Base-by-base conservation (phyloP, 371 early-diverging fungal species). In the Mortierella sp. region DNA sequence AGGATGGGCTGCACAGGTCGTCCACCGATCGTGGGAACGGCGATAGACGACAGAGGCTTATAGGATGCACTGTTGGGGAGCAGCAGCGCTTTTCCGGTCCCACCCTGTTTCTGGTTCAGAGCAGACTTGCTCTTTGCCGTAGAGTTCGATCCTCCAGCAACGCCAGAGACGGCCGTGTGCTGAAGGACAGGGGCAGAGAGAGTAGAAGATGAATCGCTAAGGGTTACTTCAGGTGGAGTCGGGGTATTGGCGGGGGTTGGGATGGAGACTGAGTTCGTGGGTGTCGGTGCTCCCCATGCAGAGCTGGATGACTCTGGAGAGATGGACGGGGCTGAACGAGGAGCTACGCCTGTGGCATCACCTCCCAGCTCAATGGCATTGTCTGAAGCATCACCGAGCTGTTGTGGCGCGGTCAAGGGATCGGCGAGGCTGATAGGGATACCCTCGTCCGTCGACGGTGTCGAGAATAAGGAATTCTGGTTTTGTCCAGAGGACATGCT, bases 241-340 rank as follows among this genome's bases (percentile, higher is more conserved):
- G 76, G 65, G 14, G 70, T 76, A 30, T 69, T 76, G 39, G 70
- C 66, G 8, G 69, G 68, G 3, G 76, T 68, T 8, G 68, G 64
- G 26, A 75, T 68, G 4, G 64, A 49, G 17, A 53, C 48, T 1
- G 65, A 49, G 19, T 48, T 64, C 3, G 51, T 27, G 3, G 76
- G 31, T 4, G 60, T 4, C 0, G 60, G 47, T 3, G 59, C 37
- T 27, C 26, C 39, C 68, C 67, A 66, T 19, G 42, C 19, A 4
- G 26, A 1, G 14, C 28, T 48, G 9, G 54, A 28, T 0, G 61
- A 34, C 6, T 53, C 58, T 4, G 65, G 50, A 6, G 76, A 43
- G 11, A 44, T 50, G 0, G 67, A 58, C 9, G 47, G 47, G 2
- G 64, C 8, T 0, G 76, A 64, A 5, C 19, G 24, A 21, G 71